phyloP scores from a whole-genome alignment of 768 basidiomycete genomes.

The Trametes coccinea region DNA sequence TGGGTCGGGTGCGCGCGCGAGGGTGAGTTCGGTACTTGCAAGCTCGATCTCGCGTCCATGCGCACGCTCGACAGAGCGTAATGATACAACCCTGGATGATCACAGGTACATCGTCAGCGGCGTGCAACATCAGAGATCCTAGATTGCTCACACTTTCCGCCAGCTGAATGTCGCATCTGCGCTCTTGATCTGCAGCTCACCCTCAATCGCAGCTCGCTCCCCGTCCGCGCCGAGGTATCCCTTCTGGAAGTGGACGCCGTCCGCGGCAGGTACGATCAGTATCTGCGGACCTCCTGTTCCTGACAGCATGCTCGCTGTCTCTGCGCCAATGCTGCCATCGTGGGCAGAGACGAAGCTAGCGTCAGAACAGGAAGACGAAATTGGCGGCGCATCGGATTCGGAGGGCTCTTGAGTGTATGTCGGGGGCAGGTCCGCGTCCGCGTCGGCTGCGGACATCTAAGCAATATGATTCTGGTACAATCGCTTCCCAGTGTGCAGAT shows the following conservation, averaged over 20 bases:
- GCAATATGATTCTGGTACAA: no score
- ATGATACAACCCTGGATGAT: slow-evolving; percentile 54
- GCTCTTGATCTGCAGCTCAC: slow-evolving; percentile 84
- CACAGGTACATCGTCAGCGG: slow-evolving; percentile 15
- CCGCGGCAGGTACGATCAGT: slow-evolving; percentile 69
- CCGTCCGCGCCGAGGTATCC: slow-evolving; percentile 84
- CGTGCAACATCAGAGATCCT: background rate
- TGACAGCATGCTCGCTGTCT: background rate
- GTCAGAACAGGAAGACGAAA: slow-evolving; percentile 10
- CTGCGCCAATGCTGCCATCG: slow-evolving; percentile 1
- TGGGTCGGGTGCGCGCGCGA: slow-evolving; percentile 48
- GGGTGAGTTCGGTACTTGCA: slow-evolving; percentile 51
- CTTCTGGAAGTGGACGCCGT: slow-evolving; percentile 79
- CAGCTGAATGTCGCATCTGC: slow-evolving; percentile 47
- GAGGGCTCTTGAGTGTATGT: slow-evolving; percentile 29
- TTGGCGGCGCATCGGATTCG: slow-evolving; percentile 12
- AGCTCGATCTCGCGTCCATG: slow-evolving; percentile 68
- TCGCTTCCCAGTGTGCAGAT: no score
- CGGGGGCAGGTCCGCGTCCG: slow-evolving; percentile 28
- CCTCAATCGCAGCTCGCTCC: slow-evolving; percentile 81
- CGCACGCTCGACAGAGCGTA: slow-evolving; percentile 68
- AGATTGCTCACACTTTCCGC: slow-evolving; percentile 70
- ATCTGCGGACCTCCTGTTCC: slow-evolving; percentile 51
- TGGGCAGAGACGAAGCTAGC: slow-evolving; percentile 20
- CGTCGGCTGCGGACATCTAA: background rate